phyloP scores from a whole-genome alignment of 495 filamentous ascomycete genomes.

The Aspergillus bridgeri region DNA sequence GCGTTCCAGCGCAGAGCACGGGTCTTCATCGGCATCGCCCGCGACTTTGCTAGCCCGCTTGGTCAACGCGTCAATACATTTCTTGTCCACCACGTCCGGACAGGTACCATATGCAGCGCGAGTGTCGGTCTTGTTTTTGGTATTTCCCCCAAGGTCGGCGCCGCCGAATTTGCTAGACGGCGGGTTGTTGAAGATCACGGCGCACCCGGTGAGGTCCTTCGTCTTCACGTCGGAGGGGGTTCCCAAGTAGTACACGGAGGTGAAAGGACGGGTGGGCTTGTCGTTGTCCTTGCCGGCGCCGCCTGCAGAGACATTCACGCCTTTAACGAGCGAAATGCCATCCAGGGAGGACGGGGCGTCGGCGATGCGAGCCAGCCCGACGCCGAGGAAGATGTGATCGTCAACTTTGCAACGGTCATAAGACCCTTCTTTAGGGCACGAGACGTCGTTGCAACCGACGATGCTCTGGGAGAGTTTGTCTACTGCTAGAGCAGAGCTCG shows the following conservation, averaged over 20 bases:
- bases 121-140: slow-evolving; percentile 4
- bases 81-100: slow-evolving; percentile 16
- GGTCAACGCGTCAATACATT: slow-evolving; percentile 12
- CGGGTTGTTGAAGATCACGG: slow-evolving; percentile 13
- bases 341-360: slow-evolving; percentile 7
- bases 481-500: not conserved
- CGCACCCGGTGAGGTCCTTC: slow-evolving; percentile 8
- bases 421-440: slow-evolving; percentile 10
- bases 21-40: not conserved
- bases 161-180: slow-evolving; percentile 3
- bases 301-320: slow-evolving; percentile 11
- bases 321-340: slow-evolving; percentile 18
- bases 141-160: not conserved
- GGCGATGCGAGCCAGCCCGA: slow-evolving; percentile 15
- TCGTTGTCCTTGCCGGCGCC: not conserved
- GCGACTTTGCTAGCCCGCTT: slow-evolving; percentile 3
- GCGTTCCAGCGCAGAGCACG: slow-evolving; percentile 3
- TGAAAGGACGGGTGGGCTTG: slow-evolving; percentile 6
- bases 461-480: slow-evolving; percentile 7
- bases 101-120: slow-evolving; percentile 13
- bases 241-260: slow-evolving; percentile 15
- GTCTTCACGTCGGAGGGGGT: slow-evolving; percentile 4
- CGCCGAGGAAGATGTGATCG: slow-evolving; percentile 10
- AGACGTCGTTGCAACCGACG: slow-evolving; percentile 15
- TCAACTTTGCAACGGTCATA: slow-evolving; percentile 13